Evolutionary conservation across 208 protist genomes (phyloP).

Genomic region (Paratrypanosoma confusum): DNA sequence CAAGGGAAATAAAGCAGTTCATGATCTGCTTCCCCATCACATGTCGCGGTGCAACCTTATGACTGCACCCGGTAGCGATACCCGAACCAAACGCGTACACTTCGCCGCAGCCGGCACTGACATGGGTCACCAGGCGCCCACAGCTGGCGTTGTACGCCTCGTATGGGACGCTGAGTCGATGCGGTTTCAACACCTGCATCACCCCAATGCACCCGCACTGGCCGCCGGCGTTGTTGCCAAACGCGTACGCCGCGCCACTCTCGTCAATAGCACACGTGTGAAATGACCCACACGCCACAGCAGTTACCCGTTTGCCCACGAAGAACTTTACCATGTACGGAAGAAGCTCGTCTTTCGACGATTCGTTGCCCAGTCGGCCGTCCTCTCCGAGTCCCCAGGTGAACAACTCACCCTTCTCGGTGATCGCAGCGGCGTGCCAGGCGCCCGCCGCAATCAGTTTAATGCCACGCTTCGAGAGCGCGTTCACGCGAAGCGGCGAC

Average conservation of each 20-base stretch:
- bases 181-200: slow-evolving; percentile 24
- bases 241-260: slow-evolving; percentile 42
- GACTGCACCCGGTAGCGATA: slow-evolving; percentile 45
- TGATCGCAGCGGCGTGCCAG: slow-evolving; percentile 53
- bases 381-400: slow-evolving; percentile 54
- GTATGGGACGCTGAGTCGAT: slow-evolving; percentile 29
- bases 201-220: slow-evolving; percentile 66
- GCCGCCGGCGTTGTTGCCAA: slow-evolving; percentile 64
- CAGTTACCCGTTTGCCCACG: slow-evolving; percentile 21
- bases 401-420: slow-evolving; percentile 31
- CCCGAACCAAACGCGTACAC: slow-evolving; percentile 60
- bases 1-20: slow-evolving; percentile 55
- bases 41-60: slow-evolving; percentile 52
- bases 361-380: slow-evolving; percentile 60
- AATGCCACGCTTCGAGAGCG: too few relatives aligned
- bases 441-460: too few relatives aligned
- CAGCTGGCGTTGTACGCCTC: too few relatives aligned
- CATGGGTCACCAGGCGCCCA: slow-evolving; percentile 58
- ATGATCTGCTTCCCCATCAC: slow-evolving; percentile 46
- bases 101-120: slow-evolving; percentile 53
- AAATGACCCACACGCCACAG: slow-evolving; percentile 70
- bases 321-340: slow-evolving; percentile 30
- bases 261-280: slow-evolving; percentile 61
- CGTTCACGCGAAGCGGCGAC: too few relatives aligned
- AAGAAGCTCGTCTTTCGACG: slow-evolving; percentile 16